These are phyloP conservation scores for Yamadazyma mexicana DNA, from an alignment of 1,139 yeast species.

Conservation along the genomic window DNA sequence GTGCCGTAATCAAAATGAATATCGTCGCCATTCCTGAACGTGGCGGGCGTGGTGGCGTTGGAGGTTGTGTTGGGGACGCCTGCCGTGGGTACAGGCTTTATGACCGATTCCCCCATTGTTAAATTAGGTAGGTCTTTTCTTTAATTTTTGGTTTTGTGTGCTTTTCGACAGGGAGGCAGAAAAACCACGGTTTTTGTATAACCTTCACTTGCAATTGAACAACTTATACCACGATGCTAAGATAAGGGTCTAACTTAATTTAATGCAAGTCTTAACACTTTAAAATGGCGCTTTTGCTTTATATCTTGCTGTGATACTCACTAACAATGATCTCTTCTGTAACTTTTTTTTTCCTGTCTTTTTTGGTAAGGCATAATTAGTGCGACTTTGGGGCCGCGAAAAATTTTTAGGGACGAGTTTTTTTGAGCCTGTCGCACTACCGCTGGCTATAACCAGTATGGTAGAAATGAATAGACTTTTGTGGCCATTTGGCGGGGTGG, in stretches of 20 bases:
- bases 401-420: conserved; percentile 2
- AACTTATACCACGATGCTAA: no score
- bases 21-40: conserved; percentile 49
- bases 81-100: neutral
- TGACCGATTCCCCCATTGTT: neutral
- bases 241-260: no score
- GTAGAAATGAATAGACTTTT: no score
- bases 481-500: neutral
- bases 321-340: conserved; percentile 2
- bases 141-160: no score
- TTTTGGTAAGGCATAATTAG: neutral
- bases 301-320: neutral
- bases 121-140: neutral
- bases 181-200: no score
- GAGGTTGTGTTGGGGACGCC: neutral
- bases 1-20: conserved; percentile 56
- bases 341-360: neutral
- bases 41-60: neutral
- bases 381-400: conserved; percentile 2
- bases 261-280: no score
- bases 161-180: neutral
- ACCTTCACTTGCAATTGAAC: no score
- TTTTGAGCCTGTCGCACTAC: neutral
- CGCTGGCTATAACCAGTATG: neutral
- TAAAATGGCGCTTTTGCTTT: no score